Conservation (phyloP, 2,329 filamentous ascomycete species). For the Trichoderma harzianum region DNA sequence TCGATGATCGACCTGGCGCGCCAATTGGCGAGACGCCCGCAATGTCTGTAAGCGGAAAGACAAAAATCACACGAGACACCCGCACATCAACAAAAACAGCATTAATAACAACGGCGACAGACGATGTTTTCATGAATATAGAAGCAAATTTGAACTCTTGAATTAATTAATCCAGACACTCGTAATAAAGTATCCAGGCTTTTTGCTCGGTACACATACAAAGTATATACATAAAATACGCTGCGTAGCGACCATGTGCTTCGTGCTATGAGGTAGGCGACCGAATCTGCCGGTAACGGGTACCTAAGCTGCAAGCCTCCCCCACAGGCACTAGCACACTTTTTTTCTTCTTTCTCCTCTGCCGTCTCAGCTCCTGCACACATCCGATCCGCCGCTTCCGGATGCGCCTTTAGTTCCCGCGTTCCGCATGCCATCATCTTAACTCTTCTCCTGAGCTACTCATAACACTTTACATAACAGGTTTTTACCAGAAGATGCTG, state of each 20-base stretch:
- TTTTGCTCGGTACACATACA: not conserved
- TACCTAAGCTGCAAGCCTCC: not conserved
- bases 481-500: not conserved
- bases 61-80: not conserved
- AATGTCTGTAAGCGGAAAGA: not conserved
- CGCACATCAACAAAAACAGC: not conserved
- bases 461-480: not conserved
- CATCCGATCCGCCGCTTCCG: constrained; percentile 9
- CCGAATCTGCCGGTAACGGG: not conserved
- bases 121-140: not conserved
- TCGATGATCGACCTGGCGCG: not conserved
- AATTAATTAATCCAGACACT: not conserved
- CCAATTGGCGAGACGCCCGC: not conserved
- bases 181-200: not conserved
- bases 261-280: not conserved
- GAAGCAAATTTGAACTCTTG: not conserved
- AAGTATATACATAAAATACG: constrained; percentile 1
- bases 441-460: not conserved
- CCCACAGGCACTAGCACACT: not conserved
- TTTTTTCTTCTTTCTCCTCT: not conserved
- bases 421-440: not conserved
- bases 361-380: not conserved
- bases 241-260: not conserved
- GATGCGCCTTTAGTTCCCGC: constrained; percentile 9
- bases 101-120: not conserved